Base-by-base conservation (phyloP, 257 asterid genomes). In the Eucommia ulmoides region DNA sequence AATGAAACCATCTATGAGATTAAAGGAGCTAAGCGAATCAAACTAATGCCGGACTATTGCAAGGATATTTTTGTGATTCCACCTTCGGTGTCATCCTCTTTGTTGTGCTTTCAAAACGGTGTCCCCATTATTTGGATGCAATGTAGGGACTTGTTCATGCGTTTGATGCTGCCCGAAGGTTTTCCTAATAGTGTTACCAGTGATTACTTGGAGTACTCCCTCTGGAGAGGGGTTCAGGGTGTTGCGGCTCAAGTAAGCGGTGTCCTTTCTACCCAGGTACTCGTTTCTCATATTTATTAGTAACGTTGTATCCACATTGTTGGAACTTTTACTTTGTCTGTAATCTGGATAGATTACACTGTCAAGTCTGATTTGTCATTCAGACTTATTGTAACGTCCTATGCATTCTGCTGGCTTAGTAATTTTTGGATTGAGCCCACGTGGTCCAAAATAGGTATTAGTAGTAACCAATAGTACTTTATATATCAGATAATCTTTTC, bases 171-270 rank as follows among this genome's bases (percentile, higher is more conserved):
- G 18, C 96, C 98, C 1, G 92, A 85, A 69, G 98, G 96, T 41
- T 89, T 62, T 50, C 96, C 98, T 8, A 83, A 74, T 56, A 89
- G 96, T 66, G 98, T 89, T 2, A 89, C 93, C 2, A 76, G 81
- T 54, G 98, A 89, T 69, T 89, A 89, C 62, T 72, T 85, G 61
- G 98, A 85, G 69, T 89, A 89, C 66, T 86, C 96, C 7, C 78
- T 89, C 49, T 89, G 98, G 98, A 80, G 96, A 87, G 94, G 88
- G 48, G 93, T 85, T 60, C 96, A 89, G 75, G 96, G 96, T 50
- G 62, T 89, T 59, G 96, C 98, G 0, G 92, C 98, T 20, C 98
- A 89, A 68, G 67, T 89, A 26, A 89, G 87, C 51, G 93, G 96
- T 15, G 98, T 89, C 64, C 94, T 89, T 57, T 94, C 96, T 11